Percentiles rank a stretch among this genome's conserved stretches.
These are phyloP conservation scores for Nicotiana knightiana DNA, from an alignment of 257 asterid species.

Conservation along the genomic window DNA sequence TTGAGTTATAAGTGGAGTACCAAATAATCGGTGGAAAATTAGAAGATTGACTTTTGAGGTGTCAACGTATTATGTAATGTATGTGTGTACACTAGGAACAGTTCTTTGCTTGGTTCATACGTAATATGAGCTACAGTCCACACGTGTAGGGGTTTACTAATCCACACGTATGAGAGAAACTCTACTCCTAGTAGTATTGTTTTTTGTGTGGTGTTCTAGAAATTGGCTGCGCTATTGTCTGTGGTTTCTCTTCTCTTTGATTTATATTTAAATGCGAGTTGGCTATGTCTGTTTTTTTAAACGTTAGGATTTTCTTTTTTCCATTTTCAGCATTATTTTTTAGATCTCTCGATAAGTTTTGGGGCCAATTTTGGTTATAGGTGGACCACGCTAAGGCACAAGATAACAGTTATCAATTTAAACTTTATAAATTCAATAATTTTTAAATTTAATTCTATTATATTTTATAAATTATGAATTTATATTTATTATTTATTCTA, in stretches of 20 bases:
- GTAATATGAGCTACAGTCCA: background rate
- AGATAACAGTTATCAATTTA: no score
- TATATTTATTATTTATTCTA: no score
- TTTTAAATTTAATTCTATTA: no score
- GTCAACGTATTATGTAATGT: background rate
- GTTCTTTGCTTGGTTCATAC: background rate
- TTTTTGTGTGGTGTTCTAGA: background rate
- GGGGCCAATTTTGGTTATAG: background rate
- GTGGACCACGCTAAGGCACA: no score
- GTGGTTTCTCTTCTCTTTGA: background rate
- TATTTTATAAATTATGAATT: no score
- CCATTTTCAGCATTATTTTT: no score
- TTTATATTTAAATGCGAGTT: background rate
- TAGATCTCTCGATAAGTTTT: background rate
- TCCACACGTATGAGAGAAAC: constrained; percentile 1
- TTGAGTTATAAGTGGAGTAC: background rate
- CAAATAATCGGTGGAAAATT: background rate
- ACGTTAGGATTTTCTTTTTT: no score
- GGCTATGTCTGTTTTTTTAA: background rate
- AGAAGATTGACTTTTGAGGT: background rate
- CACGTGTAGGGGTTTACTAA: background rate
- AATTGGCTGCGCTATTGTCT: background rate
- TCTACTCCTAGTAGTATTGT: background rate
- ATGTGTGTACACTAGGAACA: background rate
- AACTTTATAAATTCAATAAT: no score